A percentile compares a stretch with the other conserved stretches of the same genome.
Conservation (phyloP, 2,329 filamentous ascomycete species). For the Cladosporium oxysporum region DNA sequence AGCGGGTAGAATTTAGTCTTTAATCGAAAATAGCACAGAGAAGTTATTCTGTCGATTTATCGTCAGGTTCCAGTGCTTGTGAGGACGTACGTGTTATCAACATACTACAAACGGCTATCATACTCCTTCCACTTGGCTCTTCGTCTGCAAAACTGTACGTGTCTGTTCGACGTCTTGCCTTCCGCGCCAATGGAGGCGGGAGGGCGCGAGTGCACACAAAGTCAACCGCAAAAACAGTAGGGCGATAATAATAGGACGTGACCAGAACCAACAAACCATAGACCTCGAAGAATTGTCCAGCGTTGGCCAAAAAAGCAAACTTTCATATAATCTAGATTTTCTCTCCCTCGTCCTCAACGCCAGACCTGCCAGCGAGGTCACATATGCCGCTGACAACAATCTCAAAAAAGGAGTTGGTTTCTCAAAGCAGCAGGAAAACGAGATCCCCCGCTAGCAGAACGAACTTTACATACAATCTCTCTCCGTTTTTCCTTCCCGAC, state of each 20-base stretch:
- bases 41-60: neutral
- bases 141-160: too few species aligned
- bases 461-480: neutral
- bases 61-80: neutral
- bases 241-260: too few species aligned
- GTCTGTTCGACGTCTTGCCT: too few species aligned
- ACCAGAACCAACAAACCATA: too few species aligned
- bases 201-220: too few species aligned
- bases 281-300: neutral
- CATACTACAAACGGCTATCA: too few species aligned
- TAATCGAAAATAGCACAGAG: neutral
- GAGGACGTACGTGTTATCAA: neutral
- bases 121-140: too few species aligned
- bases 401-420: neutral
- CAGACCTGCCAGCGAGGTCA: neutral
- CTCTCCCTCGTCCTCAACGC: neutral
- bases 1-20: neutral
- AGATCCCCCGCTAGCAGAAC: neutral
- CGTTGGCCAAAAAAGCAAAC: neutral
- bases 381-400: neutral
- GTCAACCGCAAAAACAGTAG: too few species aligned
- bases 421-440: neutral
- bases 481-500: neutral
- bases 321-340: slow-evolving; percentile 1
- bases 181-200: too few species aligned